Evolutionary conservation across 2,329 filamentous ascomycete genomes (phyloP).

Genomic region (Pyrenophora teres): DNA sequence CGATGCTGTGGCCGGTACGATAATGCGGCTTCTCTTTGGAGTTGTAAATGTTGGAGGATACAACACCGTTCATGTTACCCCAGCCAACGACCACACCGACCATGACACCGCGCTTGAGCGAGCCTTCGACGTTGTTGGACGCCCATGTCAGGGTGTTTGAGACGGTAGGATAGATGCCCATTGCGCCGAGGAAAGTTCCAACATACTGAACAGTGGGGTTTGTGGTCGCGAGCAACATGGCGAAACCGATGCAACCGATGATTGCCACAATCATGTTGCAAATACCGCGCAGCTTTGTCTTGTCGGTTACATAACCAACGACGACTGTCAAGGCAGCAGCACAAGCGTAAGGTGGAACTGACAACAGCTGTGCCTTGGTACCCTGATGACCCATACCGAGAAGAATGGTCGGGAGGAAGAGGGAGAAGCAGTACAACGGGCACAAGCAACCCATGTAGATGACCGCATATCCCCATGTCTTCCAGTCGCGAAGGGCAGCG

Average conservation of each 20-base stretch:
- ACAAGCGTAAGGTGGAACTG: conserved; percentile 75
- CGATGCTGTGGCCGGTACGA: conserved; percentile 72
- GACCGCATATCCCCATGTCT: conserved; percentile 59
- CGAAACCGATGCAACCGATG: conserved; percentile 76
- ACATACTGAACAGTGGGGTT: conserved; percentile 75
- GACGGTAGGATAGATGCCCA: conserved; percentile 88
- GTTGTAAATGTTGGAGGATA: conserved; percentile 79
- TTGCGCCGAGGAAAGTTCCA: conserved; percentile 80
- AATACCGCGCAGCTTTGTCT: conserved; percentile 71
- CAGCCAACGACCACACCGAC: conserved; percentile 86
- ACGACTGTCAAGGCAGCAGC: conserved; percentile 71
- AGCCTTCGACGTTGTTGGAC: conserved; percentile 88
- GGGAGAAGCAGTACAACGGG: conserved; percentile 44
- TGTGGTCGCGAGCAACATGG: conserved; percentile 73
- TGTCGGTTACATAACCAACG: conserved; percentile 77
- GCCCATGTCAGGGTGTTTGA: conserved; percentile 87
- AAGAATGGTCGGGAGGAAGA: conserved; percentile 56
- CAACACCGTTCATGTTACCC: conserved; percentile 90
- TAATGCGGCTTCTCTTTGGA: conserved; percentile 66
- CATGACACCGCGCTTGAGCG: conserved; percentile 88
- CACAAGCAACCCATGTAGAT: conserved; percentile 67
- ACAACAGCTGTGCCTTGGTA: conserved; percentile 71
- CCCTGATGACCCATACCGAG: conserved; percentile 58
- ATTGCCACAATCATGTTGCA: conserved; percentile 77
- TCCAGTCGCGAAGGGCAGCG: conserved; percentile 54